These are phyloP conservation scores for Ulmus americana DNA, from an alignment of 331 rosid species.

Conservation along the genomic window DNA sequence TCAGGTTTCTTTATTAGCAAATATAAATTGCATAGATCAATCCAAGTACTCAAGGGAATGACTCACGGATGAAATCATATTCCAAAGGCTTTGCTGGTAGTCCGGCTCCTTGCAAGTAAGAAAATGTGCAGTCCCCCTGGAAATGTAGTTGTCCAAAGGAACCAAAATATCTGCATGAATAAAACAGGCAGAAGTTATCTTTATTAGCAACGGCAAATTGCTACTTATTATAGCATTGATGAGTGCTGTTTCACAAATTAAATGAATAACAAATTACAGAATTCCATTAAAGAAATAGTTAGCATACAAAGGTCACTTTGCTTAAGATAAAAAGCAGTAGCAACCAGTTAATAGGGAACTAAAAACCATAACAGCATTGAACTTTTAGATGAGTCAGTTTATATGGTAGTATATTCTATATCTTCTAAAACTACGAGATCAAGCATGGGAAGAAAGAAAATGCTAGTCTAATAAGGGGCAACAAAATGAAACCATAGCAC, in stretches of 20 bases:
- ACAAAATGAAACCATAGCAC: conserved; percentile 20
- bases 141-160: conserved; percentile 89
- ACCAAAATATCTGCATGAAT: conserved; percentile 68
- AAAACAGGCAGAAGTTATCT: conserved; percentile 6
- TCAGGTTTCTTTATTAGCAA: background rate
- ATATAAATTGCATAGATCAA: background rate
- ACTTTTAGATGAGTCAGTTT: too few species aligned
- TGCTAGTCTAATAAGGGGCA: background rate
- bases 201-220: background rate
- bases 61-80: conserved; percentile 71
- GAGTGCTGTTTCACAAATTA: too few species aligned
- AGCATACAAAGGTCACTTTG: background rate
- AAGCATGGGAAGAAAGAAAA: background rate
- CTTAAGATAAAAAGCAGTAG: background rate
- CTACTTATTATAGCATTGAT: too few species aligned
- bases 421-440: background rate
- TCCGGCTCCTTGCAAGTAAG: conserved; percentile 76
- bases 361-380: too few species aligned
- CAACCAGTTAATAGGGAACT: background rate
- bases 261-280: background rate
- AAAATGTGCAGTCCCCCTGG: conserved; percentile 83
- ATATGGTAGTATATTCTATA: background rate
- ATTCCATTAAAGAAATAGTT: background rate
- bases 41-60: background rate
- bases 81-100: conserved; percentile 91